Evolutionary conservation across 331 rosid genomes (phyloP).

Genomic region (Pyracantha coccinea): DNA sequence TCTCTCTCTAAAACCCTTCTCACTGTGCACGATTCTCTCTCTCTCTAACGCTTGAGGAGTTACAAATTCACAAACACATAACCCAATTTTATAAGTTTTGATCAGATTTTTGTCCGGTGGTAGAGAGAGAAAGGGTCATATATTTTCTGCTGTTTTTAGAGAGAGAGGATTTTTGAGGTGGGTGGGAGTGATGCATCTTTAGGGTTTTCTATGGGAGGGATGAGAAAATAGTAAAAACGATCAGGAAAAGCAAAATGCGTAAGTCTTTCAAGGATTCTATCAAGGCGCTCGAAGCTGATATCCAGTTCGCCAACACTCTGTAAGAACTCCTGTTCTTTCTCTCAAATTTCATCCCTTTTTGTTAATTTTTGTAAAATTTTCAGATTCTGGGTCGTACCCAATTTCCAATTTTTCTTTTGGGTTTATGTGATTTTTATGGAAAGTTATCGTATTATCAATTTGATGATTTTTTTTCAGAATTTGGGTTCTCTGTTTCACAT

Average conservation of each 20-base stretch:
- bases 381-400: not conserved
- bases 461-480: not conserved
- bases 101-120: not conserved
- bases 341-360: not conserved
- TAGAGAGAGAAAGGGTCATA: not conserved
- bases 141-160: not conserved
- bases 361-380: no score
- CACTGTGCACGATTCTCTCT: not conserved
- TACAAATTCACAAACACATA: not conserved
- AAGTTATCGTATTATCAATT: not conserved
- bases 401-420: not conserved
- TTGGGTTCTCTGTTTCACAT: not conserved
- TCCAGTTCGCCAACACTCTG: constrained; percentile 82
- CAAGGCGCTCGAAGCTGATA: constrained; percentile 90
- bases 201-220: constrained; percentile 22
- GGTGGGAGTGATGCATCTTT: not conserved
- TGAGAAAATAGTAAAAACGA: constrained; percentile 4
- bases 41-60: not conserved
- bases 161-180: constrained; percentile 2
- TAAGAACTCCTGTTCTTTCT: constrained; percentile 14
- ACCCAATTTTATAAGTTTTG: not conserved
- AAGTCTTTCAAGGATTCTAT: constrained; percentile 90
- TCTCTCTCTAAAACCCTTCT: not conserved
- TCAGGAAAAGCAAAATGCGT: constrained; percentile 30
- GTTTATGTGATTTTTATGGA: not conserved